Percentiles rank a stretch among this genome's conserved stretches.
These are phyloP conservation scores for Dendrocalamus sinicus DNA, from an alignment of 176 grass and related monocot species.

Conservation along the genomic window DNA sequence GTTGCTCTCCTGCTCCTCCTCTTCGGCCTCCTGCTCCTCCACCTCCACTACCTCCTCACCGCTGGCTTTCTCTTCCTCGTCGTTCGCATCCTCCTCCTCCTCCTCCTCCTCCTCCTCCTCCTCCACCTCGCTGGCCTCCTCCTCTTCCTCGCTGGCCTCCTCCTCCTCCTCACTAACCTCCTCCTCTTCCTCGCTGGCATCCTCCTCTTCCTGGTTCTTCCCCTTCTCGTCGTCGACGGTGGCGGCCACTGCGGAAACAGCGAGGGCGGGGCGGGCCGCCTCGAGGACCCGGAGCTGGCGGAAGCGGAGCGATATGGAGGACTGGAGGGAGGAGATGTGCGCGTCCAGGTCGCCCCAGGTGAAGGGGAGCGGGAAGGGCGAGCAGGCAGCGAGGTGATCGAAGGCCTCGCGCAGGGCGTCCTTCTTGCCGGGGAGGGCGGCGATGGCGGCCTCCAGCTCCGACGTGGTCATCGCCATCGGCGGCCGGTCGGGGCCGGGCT, in stretches of 20 bases:
- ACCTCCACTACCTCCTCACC: too few relatives aligned
- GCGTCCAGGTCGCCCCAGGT: constrained; percentile 56
- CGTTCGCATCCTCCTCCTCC: background rate
- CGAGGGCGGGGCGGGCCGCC: background rate
- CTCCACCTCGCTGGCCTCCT: background rate
- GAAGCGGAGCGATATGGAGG: constrained; percentile 36
- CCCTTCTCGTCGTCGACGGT: background rate
- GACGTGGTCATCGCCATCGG: constrained; percentile 22
- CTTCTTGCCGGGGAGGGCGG: constrained; percentile 49
- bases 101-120: background rate
- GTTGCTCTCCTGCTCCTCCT: background rate
- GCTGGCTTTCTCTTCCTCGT: too few relatives aligned
- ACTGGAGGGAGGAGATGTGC: constrained; percentile 54
- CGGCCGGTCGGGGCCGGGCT: background rate
- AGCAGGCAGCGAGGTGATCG: constrained; percentile 46
- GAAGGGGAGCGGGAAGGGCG: constrained; percentile 50
- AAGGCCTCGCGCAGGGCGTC: constrained; percentile 53
- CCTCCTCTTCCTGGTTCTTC: background rate
- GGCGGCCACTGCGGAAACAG: background rate
- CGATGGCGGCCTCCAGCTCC: constrained; percentile 45
- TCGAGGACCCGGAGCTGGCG: constrained; percentile 43
- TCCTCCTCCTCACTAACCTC: background rate
- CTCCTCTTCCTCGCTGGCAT: background rate
- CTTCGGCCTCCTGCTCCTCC: background rate
- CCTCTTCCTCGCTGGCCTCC: background rate